These are phyloP conservation scores for Geotrichum klebahnii DNA, from an alignment of 1,139 yeast genomes.

Conservation along the genomic window DNA sequence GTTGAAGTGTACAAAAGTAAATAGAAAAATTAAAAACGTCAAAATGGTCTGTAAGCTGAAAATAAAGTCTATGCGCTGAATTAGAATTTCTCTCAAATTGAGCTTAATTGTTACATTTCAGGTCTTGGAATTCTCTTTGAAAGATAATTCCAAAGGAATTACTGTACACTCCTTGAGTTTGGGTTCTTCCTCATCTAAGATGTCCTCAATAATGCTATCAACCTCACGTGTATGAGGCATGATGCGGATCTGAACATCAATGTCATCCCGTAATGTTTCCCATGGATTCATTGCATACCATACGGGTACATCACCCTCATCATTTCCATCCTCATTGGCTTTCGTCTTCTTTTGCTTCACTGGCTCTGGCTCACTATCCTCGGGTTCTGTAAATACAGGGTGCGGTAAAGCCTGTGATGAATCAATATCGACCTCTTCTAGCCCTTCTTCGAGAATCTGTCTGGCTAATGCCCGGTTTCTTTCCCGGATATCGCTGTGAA, in stretches of 20 bases:
- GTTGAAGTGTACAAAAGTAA: no score
- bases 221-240: conserved; percentile 26
- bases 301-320: no score
- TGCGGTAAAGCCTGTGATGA: neutral
- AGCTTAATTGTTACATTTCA: no score
- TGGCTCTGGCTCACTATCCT: neutral
- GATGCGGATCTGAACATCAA: conserved; percentile 30
- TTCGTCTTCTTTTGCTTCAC: neutral
- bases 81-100: no score
- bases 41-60: no score
- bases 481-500: neutral
- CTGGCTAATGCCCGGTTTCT: conserved; percentile 6
- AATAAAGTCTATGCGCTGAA: no score
- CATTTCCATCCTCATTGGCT: conserved; percentile 19
- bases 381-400: neutral
- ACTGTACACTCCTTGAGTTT: no score
- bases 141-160: no score
- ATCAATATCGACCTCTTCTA: neutral
- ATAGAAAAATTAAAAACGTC: no score
- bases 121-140: no score
- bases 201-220: neutral
- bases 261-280: conserved; percentile 30
- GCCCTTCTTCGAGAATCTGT: neutral
- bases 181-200: no score
- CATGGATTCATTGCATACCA: conserved; percentile 33